These are phyloP conservation scores for Herpetomonas tarakana DNA, from an alignment of 208 protist species.

Conservation along the genomic window DNA sequence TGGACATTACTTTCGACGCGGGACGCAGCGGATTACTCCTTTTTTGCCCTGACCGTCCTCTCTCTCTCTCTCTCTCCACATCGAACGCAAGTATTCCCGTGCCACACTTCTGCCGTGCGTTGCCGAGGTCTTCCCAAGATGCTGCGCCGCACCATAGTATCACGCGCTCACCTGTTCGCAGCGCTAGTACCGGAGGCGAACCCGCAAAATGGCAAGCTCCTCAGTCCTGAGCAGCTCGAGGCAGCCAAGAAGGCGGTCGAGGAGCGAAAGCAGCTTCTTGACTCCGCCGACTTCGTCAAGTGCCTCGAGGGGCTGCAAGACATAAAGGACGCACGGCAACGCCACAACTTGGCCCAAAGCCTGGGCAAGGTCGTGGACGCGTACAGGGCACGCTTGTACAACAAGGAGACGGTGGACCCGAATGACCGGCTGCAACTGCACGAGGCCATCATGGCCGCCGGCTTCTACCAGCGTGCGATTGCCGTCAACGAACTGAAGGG, in stretches of 20 bases:
- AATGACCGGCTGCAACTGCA: constrained; percentile 74
- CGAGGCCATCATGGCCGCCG: constrained; percentile 87
- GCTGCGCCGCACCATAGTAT: constrained; percentile 49
- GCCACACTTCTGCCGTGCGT: no score
- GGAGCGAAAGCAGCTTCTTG: constrained; percentile 46
- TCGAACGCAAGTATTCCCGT: no score
- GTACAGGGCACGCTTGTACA: constrained; percentile 62
- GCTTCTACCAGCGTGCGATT: constrained; percentile 74
- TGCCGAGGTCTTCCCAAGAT: no score
- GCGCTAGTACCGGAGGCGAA: constrained; percentile 64
- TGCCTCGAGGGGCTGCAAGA: constrained; percentile 35
- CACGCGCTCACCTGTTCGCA: constrained; percentile 73
- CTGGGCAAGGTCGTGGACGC: constrained; percentile 45
- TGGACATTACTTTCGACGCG: no score
- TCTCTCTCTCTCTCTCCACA: no score
- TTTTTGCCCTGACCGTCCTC: no score
- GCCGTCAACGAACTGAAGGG: constrained; percentile 63
- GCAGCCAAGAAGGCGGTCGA: constrained; percentile 37
- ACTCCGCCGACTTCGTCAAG: constrained; percentile 25
- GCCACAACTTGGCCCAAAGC: constrained; percentile 30
- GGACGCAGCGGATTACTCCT: no score
- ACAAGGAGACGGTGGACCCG: constrained; percentile 48
- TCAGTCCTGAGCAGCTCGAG: constrained; percentile 34
- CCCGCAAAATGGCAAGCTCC: constrained; percentile 29
- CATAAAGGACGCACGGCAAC: constrained; percentile 28